These are phyloP conservation scores for Salix suchowensis DNA, from an alignment of 345 rosid species.

Conservation along the genomic window DNA sequence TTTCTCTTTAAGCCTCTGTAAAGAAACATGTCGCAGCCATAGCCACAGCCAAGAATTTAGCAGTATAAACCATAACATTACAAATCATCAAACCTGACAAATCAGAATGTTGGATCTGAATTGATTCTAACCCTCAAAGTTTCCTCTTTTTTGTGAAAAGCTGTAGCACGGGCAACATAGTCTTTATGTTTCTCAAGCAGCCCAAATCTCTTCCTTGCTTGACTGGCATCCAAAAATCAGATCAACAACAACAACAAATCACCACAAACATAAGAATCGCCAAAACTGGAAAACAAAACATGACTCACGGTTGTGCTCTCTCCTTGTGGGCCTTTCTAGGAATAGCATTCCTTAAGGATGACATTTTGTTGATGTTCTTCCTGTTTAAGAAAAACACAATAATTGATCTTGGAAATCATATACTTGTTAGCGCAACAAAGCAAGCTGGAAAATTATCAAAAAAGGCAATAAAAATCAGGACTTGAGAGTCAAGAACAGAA, in stretches of 20 bases:
- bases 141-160: constrained; percentile 66
- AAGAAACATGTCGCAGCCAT: background rate
- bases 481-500: no score
- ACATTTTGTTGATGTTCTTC: constrained; percentile 33
- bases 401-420: no score
- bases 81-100: background rate
- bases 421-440: no score
- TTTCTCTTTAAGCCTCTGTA: constrained; percentile 72
- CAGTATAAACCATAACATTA: background rate
- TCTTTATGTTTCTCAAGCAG: constrained; percentile 92
- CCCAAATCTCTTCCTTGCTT: constrained; percentile 67
- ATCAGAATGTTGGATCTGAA: background rate
- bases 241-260: background rate
- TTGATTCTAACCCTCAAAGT: constrained; percentile 35
- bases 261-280: background rate
- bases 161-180: constrained; percentile 69
- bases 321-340: constrained; percentile 74
- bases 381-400: background rate
- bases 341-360: constrained; percentile 68
- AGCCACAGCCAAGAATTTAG: background rate
- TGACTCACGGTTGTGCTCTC: constrained; percentile 79
- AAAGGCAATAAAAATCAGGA: no score
- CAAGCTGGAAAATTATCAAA: no score
- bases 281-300: background rate
- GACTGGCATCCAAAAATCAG: constrained; percentile 24